A percentile compares a stretch with the other conserved stretches of the same genome.
phyloP scores from a whole-genome alignment of 2,329 filamentous ascomycete genomes.

The Tricladium varicosporioides region DNA sequence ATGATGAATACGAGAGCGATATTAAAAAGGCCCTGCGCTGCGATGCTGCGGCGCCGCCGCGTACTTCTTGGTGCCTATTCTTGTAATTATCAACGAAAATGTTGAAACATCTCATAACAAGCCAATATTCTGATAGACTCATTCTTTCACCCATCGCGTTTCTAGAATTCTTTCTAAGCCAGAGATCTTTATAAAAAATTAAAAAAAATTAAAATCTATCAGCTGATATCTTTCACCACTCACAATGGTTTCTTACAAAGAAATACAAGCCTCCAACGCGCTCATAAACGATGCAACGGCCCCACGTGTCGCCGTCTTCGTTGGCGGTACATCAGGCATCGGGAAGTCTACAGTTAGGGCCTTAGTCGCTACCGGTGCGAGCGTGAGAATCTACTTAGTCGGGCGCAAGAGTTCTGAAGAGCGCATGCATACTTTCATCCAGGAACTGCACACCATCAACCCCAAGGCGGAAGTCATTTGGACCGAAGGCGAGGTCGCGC shows the following conservation, averaged over 20 bases:
- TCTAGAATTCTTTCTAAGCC: neutral
- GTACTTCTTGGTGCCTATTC: neutral
- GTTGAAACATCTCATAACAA: neutral
- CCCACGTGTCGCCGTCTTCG: constrained; percentile 41
- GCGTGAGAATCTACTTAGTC: constrained; percentile 48
- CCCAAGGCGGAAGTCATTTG: constrained; percentile 9
- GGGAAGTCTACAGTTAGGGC: constrained; percentile 44
- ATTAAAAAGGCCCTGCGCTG: neutral
- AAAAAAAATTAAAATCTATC: constrained; percentile 1
- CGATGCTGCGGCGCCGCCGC: neutral
- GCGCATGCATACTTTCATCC: constrained; percentile 34
- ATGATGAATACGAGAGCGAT: neutral
- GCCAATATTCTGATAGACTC: neutral
- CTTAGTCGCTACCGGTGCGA: constrained; percentile 38
- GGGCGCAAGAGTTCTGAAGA: constrained; percentile 38
- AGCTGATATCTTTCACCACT: neutral
- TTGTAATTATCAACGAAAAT: neutral
- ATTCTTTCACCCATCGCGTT: neutral
- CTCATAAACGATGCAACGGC: constrained; percentile 10
- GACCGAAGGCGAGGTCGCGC: constrained; percentile 41
- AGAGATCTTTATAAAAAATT: neutral
- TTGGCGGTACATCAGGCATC: constrained; percentile 52
- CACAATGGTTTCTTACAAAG: constrained; percentile 6
- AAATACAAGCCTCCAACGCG: constrained; percentile 2
- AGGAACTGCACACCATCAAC: constrained; percentile 42